Evolutionary conservation across 352 stramenopile genomes (phyloP), one percentile per base, ranked within the genome.

Genomic region (Elongisporangium undulatum): DNA sequence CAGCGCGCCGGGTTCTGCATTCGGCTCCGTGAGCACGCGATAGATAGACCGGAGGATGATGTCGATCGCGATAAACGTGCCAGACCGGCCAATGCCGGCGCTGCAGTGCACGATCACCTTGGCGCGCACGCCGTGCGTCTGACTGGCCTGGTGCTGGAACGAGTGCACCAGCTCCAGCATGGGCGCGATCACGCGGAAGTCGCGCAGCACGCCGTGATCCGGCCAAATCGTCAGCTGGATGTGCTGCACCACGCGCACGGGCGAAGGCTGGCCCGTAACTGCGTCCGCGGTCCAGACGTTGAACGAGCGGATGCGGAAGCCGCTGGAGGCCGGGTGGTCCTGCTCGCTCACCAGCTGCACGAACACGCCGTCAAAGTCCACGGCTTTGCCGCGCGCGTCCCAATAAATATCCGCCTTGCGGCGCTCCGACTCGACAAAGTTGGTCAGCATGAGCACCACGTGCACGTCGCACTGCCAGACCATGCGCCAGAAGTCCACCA

Each of bases 381-480:
- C 71, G 19, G 53, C 22, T 12, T 77, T 53, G 17, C 77, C 75
- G 3, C 49, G 58, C 10, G 71, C 53, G 29, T 91, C 73, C 82
- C 85, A 94, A 61, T 94, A 92, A 41, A 87, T 19, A 56, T 92
- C 80, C 0, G 85, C 85, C 61, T 91, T 92, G 34, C 77, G 61
- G 21, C 82, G 70, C 53, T 91, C 68, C 24, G 77, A 64, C 66
- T 95, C 85, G 22, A 95, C 71, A 61, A 92, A 95, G 64, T 93
- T 92, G 8, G 85, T 95, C 38, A 95, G 83, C 83, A 95, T 95
- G 58, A 92, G 77, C n/a, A 95, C 72, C 21, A 93, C 83, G 24
- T 90, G 72, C 9, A 92, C 83, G 55, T 90, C 69, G 50, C 67
- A 76, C 39, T 91, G 67, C 83, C 82, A 93, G 2, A 92, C 57